Percentiles rank a stretch among this genome's conserved stretches.
Conservation (phyloP, 1,284 basidiomycete genomes). For the Neotropicomus parvogracilis region DNA sequence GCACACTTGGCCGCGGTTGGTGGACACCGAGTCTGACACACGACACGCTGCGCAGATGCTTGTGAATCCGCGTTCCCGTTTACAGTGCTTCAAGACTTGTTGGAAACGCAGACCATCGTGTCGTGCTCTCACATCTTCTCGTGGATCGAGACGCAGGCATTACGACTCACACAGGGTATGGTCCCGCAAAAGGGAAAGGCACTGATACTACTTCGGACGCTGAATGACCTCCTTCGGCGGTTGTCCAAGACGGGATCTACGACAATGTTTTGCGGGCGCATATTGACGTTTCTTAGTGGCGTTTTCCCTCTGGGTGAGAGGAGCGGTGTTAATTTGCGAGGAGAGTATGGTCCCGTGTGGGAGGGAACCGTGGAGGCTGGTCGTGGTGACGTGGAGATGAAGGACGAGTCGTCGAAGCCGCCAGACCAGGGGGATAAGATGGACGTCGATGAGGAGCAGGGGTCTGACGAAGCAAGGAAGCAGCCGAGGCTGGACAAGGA, state of each 20-base stretch:
- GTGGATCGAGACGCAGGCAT: constrained; percentile 73
- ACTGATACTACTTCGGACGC: constrained; percentile 74
- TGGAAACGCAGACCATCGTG: constrained; percentile 77
- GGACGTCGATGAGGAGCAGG: constrained; percentile 42
- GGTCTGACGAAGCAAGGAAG: constrained; percentile 40
- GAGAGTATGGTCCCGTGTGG: constrained; percentile 82
- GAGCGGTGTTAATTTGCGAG: constrained; percentile 86
- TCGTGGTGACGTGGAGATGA: constrained; percentile 29
- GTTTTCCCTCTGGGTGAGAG: constrained; percentile 87
- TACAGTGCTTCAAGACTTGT: constrained; percentile 65
- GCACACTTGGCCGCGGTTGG: constrained; percentile 29
- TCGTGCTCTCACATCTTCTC: constrained; percentile 82
- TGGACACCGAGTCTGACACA: constrained; percentile 10
- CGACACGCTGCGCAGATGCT: constrained; percentile 38
- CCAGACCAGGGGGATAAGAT: constrained; percentile 29
- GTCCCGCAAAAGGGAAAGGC: constrained; percentile 85
- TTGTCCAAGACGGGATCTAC: constrained; percentile 79
- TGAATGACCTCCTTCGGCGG: constrained; percentile 83
- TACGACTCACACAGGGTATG: constrained; percentile 68
- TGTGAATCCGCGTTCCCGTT: constrained; percentile 57
- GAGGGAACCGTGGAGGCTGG: constrained; percentile 51
- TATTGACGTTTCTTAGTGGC: constrained; percentile 79
- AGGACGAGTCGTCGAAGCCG: constrained; percentile 24
- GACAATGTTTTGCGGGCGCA: constrained; percentile 84
- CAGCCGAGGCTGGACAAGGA: constrained; percentile 51